phyloP scores from a whole-genome alignment of 495 filamentous ascomycete species.

The Aspergillus nidulans region DNA sequence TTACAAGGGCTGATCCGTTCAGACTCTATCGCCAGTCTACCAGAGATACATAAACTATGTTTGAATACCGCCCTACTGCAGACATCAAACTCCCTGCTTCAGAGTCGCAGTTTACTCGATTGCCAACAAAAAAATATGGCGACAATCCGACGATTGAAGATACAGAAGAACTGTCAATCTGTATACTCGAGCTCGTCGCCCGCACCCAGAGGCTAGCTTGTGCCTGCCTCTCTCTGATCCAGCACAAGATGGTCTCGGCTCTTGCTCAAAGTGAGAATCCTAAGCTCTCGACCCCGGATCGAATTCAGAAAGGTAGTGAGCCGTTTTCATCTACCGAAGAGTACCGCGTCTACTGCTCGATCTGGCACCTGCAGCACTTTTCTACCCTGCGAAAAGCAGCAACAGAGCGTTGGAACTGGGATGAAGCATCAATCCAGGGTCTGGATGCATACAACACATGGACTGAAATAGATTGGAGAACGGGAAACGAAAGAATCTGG shows the following conservation, averaged over 20 bases:
- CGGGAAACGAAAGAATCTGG: background rate
- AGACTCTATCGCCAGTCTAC: background rate
- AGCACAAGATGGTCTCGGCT: background rate
- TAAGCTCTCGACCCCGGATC: too few relatives aligned
- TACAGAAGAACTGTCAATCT: background rate
- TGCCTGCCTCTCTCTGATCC: background rate
- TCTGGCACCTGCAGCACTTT: conserved; percentile 9
- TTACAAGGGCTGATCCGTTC: background rate
- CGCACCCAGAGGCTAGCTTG: conserved; percentile 4
- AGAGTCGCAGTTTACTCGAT: background rate
- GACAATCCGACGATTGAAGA: background rate
- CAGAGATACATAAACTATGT: background rate
- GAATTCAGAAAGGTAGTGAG: background rate
- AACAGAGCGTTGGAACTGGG: background rate
- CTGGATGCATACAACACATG: background rate
- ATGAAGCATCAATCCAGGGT: background rate
- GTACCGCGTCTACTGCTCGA: conserved; percentile 12
- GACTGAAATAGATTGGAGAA: background rate
- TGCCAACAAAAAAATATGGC: background rate
- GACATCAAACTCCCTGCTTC: background rate
- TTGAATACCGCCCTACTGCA: background rate
- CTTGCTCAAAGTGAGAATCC: too few relatives aligned
- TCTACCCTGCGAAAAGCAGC: conserved; percentile 5
- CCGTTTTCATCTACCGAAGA: conserved; percentile 12
- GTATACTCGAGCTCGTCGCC: background rate